Base-by-base conservation (phyloP, 768 basidiomycete genomes). In the Macrolepiota albuminosa region DNA sequence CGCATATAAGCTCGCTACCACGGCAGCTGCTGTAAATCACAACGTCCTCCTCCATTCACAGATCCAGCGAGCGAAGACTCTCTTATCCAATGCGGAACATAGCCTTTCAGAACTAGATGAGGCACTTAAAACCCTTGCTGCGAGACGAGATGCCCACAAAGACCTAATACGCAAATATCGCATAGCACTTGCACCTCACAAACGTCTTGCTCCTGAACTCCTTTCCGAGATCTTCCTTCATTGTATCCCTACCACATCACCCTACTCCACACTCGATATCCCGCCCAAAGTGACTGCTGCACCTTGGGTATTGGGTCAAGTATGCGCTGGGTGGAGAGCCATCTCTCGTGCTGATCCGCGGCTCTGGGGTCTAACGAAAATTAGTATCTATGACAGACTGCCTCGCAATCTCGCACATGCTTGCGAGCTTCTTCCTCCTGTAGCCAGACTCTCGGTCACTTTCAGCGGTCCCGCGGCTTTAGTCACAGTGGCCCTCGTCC, bases 141-240 rank as follows among this genome's bases (percentile, higher is more conserved):
- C 47, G 26, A 43, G 26, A 47, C 61, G 61, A 37, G 61, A 56
- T 31, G 37, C 16, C 29, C 61, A 62, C n/a, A 45, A 40, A 33
- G 33, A 60, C 43, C 53, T 49, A 6, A 54, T 60, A 10, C 21
- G 7, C 10, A 57, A 57, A 52, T 60, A 55, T 24, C 53, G 49
- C n/a, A 26, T 51, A 7, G 54, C 54, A 39, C 54, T 62, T 24
- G 58, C 61, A 48, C 61, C 61, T 43, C 54, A 62, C 31, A 62
- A 60, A 39, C 54, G 54, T n/a, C 58, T 62, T 36, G n/a, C 61
- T 6, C 54, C 54, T 9, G 61, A 62, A 48, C 54, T 60, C 10
- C 58, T 62, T 24, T 51, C 55, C 4, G 40, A 62, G 40, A 60
- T 62, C 13, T 62, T 62, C 61, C 47, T 54, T 3, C n/a, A 46